phyloP scores from a whole-genome alignment of 139 green algal genomes.

The Coccomyxa sp. region DNA sequence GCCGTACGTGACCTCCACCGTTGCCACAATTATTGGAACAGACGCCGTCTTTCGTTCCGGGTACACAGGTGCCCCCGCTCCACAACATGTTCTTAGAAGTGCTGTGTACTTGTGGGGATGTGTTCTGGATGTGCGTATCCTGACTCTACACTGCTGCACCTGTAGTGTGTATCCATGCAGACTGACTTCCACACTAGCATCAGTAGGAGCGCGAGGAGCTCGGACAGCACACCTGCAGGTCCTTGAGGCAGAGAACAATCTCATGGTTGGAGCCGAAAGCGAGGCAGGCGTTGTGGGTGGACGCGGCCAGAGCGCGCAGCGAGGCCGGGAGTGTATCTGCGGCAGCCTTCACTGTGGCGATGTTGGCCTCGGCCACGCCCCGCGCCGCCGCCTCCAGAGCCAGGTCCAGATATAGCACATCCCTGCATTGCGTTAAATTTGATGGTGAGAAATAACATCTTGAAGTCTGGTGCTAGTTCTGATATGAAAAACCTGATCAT shows the following conservation, averaged over 20 bases:
- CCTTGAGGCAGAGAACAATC: conserved; percentile 28
- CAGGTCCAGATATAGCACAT: conserved; percentile 68
- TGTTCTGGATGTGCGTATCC: too few relatives aligned
- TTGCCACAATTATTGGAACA: too few relatives aligned
- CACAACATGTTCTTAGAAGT: too few relatives aligned
- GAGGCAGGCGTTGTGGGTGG: conserved; percentile 22
- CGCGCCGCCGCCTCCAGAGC: conserved; percentile 46
- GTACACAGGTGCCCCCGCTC: too few relatives aligned
- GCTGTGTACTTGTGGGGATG: too few relatives aligned
- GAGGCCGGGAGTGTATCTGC: background rate
- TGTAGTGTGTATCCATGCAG: too few relatives aligned
- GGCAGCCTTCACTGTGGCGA: conserved; percentile 12
- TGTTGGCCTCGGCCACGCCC: conserved; percentile 32
- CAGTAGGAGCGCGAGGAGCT: background rate
- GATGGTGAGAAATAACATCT: background rate
- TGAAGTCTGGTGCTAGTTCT: too few relatives aligned
- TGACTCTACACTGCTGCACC: too few relatives aligned
- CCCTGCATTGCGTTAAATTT: conserved; percentile 22
- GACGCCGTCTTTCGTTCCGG: too few relatives aligned
- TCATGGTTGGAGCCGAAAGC: conserved; percentile 31
- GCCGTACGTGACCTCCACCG: too few relatives aligned
- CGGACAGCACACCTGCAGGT: conserved; percentile 10
- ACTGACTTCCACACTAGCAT: too few relatives aligned
- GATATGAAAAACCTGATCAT: too few relatives aligned
- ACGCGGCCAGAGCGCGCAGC: conserved; percentile 5